Evolutionary conservation across 2,329 filamentous ascomycete species (phyloP).

Genomic region (Boeremia lycopersici): DNA sequence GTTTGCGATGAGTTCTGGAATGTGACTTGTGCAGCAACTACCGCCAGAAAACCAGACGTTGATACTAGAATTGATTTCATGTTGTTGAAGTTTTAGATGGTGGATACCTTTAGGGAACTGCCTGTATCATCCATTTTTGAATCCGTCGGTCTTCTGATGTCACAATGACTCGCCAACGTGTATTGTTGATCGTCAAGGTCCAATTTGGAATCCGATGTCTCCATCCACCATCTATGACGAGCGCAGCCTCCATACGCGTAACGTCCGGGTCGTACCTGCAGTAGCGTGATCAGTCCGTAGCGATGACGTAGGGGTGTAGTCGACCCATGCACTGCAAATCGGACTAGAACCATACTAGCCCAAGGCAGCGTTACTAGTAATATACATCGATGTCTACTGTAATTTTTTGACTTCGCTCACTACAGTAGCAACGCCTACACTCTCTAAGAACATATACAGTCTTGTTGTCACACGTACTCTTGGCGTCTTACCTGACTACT

Average conservation of each 20-base stretch:
- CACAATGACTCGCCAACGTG: neutral
- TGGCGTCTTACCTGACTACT: neutral
- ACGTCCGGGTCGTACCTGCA: constrained; percentile 9
- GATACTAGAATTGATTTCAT: constrained; percentile 3
- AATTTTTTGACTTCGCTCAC: no score
- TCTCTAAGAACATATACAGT: no score
- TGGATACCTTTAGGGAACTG: no score
- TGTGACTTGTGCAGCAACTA: constrained; percentile 12
- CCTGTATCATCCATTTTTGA: neutral
- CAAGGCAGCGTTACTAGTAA: no score
- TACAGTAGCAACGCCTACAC: no score
- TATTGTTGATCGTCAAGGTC: neutral
- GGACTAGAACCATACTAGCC: no score
- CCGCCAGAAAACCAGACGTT: neutral
- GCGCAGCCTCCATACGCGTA: neutral
- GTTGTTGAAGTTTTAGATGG: neutral
- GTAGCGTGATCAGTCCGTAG: neutral
- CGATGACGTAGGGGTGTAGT: neutral
- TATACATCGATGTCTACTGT: no score
- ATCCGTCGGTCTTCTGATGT: neutral
- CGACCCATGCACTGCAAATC: no score
- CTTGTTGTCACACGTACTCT: neutral
- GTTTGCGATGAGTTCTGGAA: constrained; percentile 35
- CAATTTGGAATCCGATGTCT: neutral
- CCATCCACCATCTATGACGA: constrained; percentile 5